Percentiles rank a stretch among this genome's conserved stretches.
These are phyloP conservation scores for Aspergillus sp. DNA, from an alignment of 2,329 filamentous ascomycete genomes.

Conservation along the genomic window DNA sequence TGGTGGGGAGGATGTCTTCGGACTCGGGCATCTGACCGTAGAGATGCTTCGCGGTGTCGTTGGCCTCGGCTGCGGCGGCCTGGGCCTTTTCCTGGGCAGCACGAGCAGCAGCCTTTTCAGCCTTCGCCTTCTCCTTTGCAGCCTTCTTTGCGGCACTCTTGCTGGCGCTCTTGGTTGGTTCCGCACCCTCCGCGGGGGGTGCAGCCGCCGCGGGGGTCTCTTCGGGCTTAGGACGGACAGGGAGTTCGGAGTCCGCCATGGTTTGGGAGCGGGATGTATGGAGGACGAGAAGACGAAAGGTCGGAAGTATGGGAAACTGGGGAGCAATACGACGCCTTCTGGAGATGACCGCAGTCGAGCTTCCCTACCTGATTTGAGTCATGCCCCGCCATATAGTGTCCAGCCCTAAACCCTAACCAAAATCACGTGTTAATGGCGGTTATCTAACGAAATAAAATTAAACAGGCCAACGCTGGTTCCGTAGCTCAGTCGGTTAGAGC, in stretches of 20 bases:
- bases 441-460: too few relatives aligned
- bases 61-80: constrained; percentile 63
- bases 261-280: background rate
- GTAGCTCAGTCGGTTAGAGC: constrained; percentile 17
- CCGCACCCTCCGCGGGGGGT: constrained; percentile 35
- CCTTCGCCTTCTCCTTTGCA: constrained; percentile 87
- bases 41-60: constrained; percentile 64
- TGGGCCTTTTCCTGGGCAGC: constrained; percentile 74
- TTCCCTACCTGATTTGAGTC: constrained; percentile 22
- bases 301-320: background rate
- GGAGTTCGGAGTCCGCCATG: constrained; percentile 42
- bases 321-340: background rate
- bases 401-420: constrained; percentile 34
- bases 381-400: constrained; percentile 27
- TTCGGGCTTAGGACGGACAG: constrained; percentile 40
- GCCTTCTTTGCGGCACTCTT: constrained; percentile 86
- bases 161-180: constrained; percentile 45
- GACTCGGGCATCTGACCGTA: constrained; percentile 70
- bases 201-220: constrained; percentile 28
- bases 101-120: constrained; percentile 67
- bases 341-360: constrained; percentile 5
- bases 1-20: constrained; percentile 60
- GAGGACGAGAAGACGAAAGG: background rate
- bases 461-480: constrained; percentile 1
- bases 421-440: background rate